Percentiles rank a stretch among this genome's conserved stretches.
phyloP scores from a whole-genome alignment of 768 basidiomycete genomes.

The Boletellus ananas region DNA sequence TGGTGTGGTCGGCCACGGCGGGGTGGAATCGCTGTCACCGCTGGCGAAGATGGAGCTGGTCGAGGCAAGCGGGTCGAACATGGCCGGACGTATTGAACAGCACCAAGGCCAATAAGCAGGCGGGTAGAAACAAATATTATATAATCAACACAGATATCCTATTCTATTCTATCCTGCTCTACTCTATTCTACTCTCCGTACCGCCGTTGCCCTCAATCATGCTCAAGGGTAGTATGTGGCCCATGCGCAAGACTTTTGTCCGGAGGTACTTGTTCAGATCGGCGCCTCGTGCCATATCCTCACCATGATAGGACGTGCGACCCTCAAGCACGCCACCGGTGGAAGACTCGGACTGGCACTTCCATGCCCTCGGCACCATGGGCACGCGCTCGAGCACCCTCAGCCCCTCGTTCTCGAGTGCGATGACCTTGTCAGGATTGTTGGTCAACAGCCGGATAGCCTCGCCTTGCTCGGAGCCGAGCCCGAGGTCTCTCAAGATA shows the following conservation, averaged over 20 bases:
- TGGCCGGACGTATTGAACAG: slow-evolving; percentile 20
- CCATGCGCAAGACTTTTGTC: slow-evolving; percentile 97
- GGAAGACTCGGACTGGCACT: slow-evolving; percentile 21
- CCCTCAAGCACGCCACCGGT: slow-evolving; percentile 17
- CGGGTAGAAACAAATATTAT: slow-evolving; percentile 6
- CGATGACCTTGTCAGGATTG: slow-evolving; percentile 95
- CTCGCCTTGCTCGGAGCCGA: slow-evolving; percentile 54
- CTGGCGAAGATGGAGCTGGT: slow-evolving; percentile 53
- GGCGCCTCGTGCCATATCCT: slow-evolving; percentile 67
- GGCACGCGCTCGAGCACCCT: slow-evolving; percentile 78
- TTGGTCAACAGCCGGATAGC: slow-evolving; percentile 86
- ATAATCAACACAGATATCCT: slow-evolving; percentile 6
- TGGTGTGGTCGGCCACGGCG: slow-evolving; percentile 82
- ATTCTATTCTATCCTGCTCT: neutral
- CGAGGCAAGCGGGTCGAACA: slow-evolving; percentile 74
- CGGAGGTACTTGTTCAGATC: slow-evolving; percentile 94
- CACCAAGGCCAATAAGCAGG: neutral
- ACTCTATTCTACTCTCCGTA: neutral
- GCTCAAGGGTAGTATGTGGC: slow-evolving; percentile 75
- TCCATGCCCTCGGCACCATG: slow-evolving; percentile 94
- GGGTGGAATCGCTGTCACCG: slow-evolving; percentile 39
- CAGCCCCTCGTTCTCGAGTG: slow-evolving; percentile 79
- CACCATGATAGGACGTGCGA: slow-evolving; percentile 57
- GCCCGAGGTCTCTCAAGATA: slow-evolving; percentile 82
- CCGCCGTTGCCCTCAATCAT: slow-evolving; percentile 12